Evolutionary conservation across 176 grass and related monocot genomes (phyloP), one percentile per base, ranked within the genome.

Genomic region (Thalia dealbata): DNA sequence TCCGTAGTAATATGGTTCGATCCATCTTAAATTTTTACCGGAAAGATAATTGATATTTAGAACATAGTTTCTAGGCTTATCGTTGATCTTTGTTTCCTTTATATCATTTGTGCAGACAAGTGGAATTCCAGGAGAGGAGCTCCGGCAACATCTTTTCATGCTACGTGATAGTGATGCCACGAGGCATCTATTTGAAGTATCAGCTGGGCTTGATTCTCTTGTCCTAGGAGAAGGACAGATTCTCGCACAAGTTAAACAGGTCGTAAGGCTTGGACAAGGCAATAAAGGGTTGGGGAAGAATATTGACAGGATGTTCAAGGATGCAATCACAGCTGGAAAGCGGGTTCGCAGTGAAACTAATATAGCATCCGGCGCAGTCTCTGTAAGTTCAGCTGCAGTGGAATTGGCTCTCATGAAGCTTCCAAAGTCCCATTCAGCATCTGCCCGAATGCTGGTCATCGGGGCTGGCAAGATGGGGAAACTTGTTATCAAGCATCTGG

Each of bases 141-240:
- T 73, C 12, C 71, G 28, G 22, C 27, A 73, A n/a, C 71, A 73
- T 56, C 50, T 73, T 35, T 73, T 73, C 35, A n/a, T 73, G 16
- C 71, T 73, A 8, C 71, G 51, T 23, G 71, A 73, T 35, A 73
- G 10, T 58, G 71, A 73, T 56, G 51, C 71, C 29, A 58, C 71
- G 14, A 21, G 14, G 71, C 71, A 73, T 35, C 52, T 73, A 50
- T 73, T 73, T 73, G 71, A 73, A 56, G 71, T 73, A 38, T 54
- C 71, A 1, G 71, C 71, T 32, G 71, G 71, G 26, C 71, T 73
- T 56, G 71, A 73, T 25, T 73, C 71, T 30, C 71, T 73, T 58
- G 71, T 73, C 50, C 30, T 73, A 50, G 71, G 71, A 73, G 71
- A 73, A 73, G 71, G 71, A n/a, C 71, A 73, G 50, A 73, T 73